Base-by-base conservation (phyloP, 129 eudicot species). In the Dittrichia graveolens region DNA sequence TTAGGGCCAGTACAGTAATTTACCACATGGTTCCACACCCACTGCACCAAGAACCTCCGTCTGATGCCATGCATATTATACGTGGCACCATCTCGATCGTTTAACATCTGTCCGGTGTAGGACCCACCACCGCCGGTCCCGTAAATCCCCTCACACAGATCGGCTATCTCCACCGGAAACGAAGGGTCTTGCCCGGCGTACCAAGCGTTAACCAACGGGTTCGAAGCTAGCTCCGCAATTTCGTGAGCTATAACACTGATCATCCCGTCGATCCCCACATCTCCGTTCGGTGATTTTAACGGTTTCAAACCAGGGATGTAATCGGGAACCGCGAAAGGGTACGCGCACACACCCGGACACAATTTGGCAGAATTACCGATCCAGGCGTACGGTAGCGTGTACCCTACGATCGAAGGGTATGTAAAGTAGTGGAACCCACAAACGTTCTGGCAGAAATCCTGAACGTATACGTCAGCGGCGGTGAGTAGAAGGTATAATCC, bases 101-200 rank as follows among this genome's bases (percentile, higher is more conserved):
- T 89, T 83, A 88, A 57, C 96, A 88, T 88, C 80, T 91, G 97
- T 45, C 97, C 97, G 0, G 97, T 86, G 75, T 91, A 91, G 19
- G 97, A 91, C 77, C 97, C 97, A n/a, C 97, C 97, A 0, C 97
- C 96, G 0, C 96, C 96, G 0, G 96, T 91, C 12, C 97, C 97
- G 48, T 88, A 91, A 41, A 91, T 91, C 7, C 97, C 97, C 82
- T 88, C 96, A 31, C 97, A 91, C 12, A 91, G 79, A 81, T 91
- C 97, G 14, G 93, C 97, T 11, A 91, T 88, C 69, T 91, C 97
- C 44, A 91, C 97, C 65, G 97, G 97, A 18, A 79, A 81, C 52
- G 78, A 77, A 39, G 96, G 93, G 84, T 91, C 96, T 49, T 69
- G 74, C 48, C 97, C 97, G 40, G 97, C 97, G 60, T 84, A 91